These are phyloP conservation scores for Coelastrella sp. DNA, from an alignment of 139 green algal species.

Conservation along the genomic window DNA sequence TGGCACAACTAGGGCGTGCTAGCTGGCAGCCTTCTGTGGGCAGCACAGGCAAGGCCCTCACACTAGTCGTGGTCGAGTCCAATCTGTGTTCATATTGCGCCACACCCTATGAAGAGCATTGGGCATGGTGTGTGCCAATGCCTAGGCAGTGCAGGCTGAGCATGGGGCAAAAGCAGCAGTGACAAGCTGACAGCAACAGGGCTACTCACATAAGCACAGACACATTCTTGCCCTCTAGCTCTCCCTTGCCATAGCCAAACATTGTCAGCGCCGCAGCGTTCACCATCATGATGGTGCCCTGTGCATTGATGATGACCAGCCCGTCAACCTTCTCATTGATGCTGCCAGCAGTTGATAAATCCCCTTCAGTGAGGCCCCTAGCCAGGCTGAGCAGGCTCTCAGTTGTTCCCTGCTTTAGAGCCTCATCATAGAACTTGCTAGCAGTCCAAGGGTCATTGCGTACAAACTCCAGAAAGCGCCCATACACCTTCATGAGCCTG, in stretches of 20 bases:
- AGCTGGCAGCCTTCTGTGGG: background rate
- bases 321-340: constrained; percentile 47
- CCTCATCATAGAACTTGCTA: constrained; percentile 33
- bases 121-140: background rate
- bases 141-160: background rate
- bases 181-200: background rate
- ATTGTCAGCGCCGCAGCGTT: background rate
- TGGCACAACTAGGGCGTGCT: background rate
- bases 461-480: constrained; percentile 53
- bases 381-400: constrained; percentile 36
- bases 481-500: constrained; percentile 55
- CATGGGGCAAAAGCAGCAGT: background rate
- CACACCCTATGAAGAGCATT: background rate
- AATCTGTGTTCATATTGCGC: no score
- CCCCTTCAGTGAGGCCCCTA: background rate
- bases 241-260: constrained; percentile 45
- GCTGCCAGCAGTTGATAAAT: background rate
- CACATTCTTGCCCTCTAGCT: constrained; percentile 71
- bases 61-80: background rate
- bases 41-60: background rate
- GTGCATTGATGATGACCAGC: constrained; percentile 54
- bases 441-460: constrained; percentile 58
- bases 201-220: constrained; percentile 13
- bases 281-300: constrained; percentile 33
- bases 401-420: constrained; percentile 15